Conservation (phyloP, 306 rosid species). For the Gleditsia sinensis region DNA sequence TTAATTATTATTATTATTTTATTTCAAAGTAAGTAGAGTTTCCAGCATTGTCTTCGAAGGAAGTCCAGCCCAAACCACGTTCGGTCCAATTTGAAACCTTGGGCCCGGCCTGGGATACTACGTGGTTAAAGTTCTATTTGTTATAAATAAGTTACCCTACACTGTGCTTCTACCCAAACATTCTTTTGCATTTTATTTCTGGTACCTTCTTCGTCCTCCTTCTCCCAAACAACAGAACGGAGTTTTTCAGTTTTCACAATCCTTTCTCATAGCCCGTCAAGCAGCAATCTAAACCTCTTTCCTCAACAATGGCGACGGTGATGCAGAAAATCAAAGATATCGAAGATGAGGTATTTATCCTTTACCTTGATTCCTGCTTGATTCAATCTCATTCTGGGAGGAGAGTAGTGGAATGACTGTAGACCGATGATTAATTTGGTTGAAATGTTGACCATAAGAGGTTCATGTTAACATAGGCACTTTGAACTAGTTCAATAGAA, state of each 20-base stretch:
- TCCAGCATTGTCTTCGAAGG: no score
- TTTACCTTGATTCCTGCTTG: neutral
- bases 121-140: no score
- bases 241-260: neutral
- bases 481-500: neutral
- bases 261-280: neutral
- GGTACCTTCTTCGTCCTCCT: constrained; percentile 24
- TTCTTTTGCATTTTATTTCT: neutral
- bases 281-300: neutral
- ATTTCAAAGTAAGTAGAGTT: no score
- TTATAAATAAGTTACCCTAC: constrained; percentile 25
- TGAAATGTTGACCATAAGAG: neutral
- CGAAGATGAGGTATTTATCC: constrained; percentile 87
- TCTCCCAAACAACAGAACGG: neutral
- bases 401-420: neutral
- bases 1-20: no score
- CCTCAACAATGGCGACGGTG: constrained; percentile 81
- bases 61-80: no score
- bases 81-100: neutral
- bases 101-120: no score
- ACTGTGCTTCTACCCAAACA: neutral
- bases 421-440: neutral
- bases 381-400: neutral
- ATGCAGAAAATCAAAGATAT: constrained; percentile 99
- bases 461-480: constrained; percentile 1